These are phyloP conservation scores for Glarea lozoyensis DNA, from an alignment of 495 filamentous ascomycete species.

Conservation along the genomic window DNA sequence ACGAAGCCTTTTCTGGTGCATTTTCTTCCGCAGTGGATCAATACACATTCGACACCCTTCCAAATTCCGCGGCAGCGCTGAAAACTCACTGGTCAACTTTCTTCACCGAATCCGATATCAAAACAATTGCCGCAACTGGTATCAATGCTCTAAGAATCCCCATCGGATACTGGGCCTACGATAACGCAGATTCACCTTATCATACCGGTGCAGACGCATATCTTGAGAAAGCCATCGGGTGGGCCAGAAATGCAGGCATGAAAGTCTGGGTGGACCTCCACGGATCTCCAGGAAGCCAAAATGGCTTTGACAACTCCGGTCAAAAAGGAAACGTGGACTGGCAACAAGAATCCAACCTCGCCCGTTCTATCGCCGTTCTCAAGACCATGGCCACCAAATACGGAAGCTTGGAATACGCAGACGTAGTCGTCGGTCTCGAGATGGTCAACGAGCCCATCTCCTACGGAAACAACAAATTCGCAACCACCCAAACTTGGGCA, in stretches of 20 bases:
- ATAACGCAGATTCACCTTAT: constrained; percentile 27
- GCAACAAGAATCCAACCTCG: constrained; percentile 27
- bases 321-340: constrained; percentile 26
- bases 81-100: constrained; percentile 28
- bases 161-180: constrained; percentile 34
- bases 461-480: constrained; percentile 24
- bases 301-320: constrained; percentile 34
- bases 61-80: constrained; percentile 10
- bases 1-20: constrained; percentile 27
- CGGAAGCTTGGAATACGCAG: constrained; percentile 27
- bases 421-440: constrained; percentile 33
- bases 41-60: constrained; percentile 25
- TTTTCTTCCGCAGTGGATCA: constrained; percentile 16
- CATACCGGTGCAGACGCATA: constrained; percentile 27
- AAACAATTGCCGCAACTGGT: constrained; percentile 25
- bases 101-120: constrained; percentile 29
- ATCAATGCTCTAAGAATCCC: constrained; percentile 35
- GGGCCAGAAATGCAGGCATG: constrained; percentile 28
- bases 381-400: constrained; percentile 33
- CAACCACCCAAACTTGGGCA: constrained; percentile 25
- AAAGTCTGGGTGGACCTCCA: constrained; percentile 32
- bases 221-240: constrained; percentile 31
- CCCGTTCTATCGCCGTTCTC: constrained; percentile 27
- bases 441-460: constrained; percentile 32
- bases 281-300: constrained; percentile 32